phyloP scores from a whole-genome alignment of 257 asterid genomes.

The Solanum pennellii region DNA sequence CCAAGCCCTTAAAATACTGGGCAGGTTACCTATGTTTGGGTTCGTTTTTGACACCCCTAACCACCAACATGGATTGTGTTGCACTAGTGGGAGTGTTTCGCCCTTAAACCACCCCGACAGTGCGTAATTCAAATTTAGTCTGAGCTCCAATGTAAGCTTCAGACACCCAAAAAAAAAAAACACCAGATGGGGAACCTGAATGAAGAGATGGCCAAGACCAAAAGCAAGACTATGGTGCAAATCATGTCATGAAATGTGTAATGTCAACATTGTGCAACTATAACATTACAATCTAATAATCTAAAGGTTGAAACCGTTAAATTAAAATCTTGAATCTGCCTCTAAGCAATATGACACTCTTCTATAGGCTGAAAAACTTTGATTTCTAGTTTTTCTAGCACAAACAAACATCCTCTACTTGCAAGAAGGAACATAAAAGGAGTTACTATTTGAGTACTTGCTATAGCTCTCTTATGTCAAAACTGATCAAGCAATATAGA shows the following conservation, averaged over 20 bases:
- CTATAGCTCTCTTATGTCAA: not conserved
- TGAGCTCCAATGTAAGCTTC: too few species aligned
- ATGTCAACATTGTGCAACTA: not conserved
- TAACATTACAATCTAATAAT: not conserved
- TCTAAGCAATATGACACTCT: not conserved
- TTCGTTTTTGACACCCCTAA: not conserved
- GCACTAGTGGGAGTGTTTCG: too few species aligned
- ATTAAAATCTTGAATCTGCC: not conserved
- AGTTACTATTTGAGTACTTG: not conserved
- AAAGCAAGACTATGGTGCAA: not conserved
- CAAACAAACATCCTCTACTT: not conserved
- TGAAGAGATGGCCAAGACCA: not conserved
- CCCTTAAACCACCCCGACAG: too few species aligned
- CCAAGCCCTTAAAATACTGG: too few species aligned
- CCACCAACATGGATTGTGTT: not conserved
- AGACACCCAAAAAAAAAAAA: too few species aligned
- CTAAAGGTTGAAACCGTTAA: not conserved
- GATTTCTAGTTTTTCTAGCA: too few species aligned
- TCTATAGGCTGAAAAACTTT: not conserved
- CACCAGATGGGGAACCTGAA: too few species aligned
- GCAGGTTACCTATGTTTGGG: fast-evolving
- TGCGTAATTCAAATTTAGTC: too few species aligned
- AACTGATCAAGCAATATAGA: not conserved
- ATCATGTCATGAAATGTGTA: not conserved
- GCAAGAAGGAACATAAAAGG: not conserved